Conservation (phyloP, 495 filamentous ascomycete genomes). For the Penicillium daleae region DNA sequence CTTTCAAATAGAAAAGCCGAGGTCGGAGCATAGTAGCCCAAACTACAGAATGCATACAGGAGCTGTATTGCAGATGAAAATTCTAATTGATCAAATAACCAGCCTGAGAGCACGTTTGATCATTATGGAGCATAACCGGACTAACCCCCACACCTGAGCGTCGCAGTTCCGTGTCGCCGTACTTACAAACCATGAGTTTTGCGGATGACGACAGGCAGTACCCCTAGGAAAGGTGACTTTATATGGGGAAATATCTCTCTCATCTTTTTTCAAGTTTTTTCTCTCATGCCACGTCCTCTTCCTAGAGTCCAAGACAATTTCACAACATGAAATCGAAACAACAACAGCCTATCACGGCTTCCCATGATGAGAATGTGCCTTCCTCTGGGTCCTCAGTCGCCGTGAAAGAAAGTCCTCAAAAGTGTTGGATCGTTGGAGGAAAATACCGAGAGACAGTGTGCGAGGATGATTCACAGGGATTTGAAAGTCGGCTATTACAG, state of each 20-base stretch:
- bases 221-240: constrained; percentile 8
- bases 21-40: neutral
- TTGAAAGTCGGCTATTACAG: constrained; percentile 34
- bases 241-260: constrained; percentile 12
- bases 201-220: constrained; percentile 24
- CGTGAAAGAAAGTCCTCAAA: constrained; percentile 15
- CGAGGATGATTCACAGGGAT: constrained; percentile 25
- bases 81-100: constrained; percentile 11
- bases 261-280: neutral
- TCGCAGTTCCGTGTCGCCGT: constrained; percentile 13
- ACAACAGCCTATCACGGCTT: constrained; percentile 29
- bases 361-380: constrained; percentile 34
- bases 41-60: neutral
- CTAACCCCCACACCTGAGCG: constrained; percentile 16
- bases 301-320: constrained; percentile 1
- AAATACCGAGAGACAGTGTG: constrained; percentile 31
- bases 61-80: constrained; percentile 8
- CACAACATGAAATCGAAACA: constrained; percentile 26
- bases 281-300: neutral
- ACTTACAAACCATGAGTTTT: constrained; percentile 21
- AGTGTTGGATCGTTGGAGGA: constrained; percentile 42
- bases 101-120: constrained; percentile 12
- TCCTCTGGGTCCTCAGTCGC: constrained; percentile 4
- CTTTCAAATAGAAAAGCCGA: neutral
- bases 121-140: constrained; percentile 13